These are phyloP conservation scores for Colletotrichum navitas DNA, from an alignment of 2,329 filamentous ascomycete genomes.

Conservation along the genomic window DNA sequence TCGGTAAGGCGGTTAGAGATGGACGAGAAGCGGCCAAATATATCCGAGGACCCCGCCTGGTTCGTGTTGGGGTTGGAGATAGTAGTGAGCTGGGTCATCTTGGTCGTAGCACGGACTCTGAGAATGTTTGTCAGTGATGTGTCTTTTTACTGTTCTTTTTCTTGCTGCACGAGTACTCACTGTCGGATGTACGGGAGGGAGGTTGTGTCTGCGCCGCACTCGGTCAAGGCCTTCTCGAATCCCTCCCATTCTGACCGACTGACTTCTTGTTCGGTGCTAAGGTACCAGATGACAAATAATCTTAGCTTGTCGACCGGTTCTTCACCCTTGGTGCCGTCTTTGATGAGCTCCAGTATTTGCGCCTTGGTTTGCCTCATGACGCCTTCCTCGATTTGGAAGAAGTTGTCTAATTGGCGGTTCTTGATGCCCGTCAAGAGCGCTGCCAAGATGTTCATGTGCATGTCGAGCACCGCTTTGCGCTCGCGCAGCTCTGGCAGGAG, in stretches of 20 bases:
- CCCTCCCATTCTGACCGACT: slow-evolving; percentile 84
- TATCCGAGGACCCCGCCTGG: slow-evolving; percentile 74
- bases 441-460: slow-evolving; percentile 97
- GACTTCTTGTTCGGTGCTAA: slow-evolving; percentile 93
- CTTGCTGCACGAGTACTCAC: slow-evolving; percentile 60
- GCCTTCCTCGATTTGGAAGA: slow-evolving; percentile 94
- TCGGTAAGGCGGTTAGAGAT: slow-evolving; percentile 94
- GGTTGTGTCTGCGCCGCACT: slow-evolving; percentile 80
- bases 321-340: slow-evolving; percentile 83
- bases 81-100: slow-evolving; percentile 98
- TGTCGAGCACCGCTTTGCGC: slow-evolving; percentile 91
- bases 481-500: slow-evolving; percentile 91
- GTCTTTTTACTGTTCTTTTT: too few relatives aligned
- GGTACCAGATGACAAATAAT: slow-evolving; percentile 96
- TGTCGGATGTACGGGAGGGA: slow-evolving; percentile 89
- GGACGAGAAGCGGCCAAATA: slow-evolving; percentile 93
- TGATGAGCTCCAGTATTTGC: slow-evolving; percentile 89
- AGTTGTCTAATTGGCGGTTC: slow-evolving; percentile 94
- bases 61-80: slow-evolving; percentile 80
- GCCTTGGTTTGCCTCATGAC: slow-evolving; percentile 91
- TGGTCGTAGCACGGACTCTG: slow-evolving; percentile 90
- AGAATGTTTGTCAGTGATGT: slow-evolving; percentile 45
- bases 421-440: slow-evolving; percentile 75
- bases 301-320: slow-evolving; percentile 90
- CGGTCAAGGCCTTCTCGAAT: slow-evolving; percentile 86